These are phyloP conservation scores for Nicotiana otophora DNA, from an alignment of 257 asterid genomes.

Conservation along the genomic window DNA sequence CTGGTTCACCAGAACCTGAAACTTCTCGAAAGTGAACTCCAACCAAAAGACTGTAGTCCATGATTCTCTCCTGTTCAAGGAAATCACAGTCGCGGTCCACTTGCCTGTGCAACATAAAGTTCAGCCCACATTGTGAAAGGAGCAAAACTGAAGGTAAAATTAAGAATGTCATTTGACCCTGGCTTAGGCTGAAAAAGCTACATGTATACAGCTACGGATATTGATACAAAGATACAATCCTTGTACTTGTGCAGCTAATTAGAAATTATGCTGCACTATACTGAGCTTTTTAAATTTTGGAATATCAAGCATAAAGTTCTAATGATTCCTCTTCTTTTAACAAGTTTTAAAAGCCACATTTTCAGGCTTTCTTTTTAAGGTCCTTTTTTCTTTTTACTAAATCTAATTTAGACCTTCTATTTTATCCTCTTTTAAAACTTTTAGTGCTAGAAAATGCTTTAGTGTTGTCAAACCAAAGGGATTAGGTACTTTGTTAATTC, in stretches of 20 bases:
- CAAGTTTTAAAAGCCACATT: neutral
- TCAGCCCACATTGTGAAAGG: neutral
- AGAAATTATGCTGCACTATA: neutral
- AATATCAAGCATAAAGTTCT: neutral
- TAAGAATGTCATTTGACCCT: neutral
- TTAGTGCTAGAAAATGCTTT: neutral
- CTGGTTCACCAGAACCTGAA: constrained; percentile 56
- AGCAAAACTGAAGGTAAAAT: neutral
- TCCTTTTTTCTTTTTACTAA: too few species aligned
- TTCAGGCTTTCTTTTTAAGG: neutral
- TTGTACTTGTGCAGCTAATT: neutral
- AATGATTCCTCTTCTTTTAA: neutral
- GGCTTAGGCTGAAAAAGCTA: neutral
- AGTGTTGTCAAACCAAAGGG: neutral
- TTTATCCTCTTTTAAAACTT: neutral
- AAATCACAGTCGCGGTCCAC: constrained; percentile 85
- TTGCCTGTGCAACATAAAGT: constrained; percentile 51
- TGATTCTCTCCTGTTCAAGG: constrained; percentile 88
- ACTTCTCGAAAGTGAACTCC: constrained; percentile 80
- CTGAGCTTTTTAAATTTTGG: neutral
- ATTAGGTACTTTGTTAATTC: neutral
- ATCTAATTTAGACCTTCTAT: too few species aligned
- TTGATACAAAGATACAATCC: neutral
- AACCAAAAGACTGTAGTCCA: constrained; percentile 90
- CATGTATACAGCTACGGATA: neutral